Evolutionary conservation across 2,329 filamentous ascomycete genomes (phyloP).

Genomic region (Alternaria angustiovoidea): DNA sequence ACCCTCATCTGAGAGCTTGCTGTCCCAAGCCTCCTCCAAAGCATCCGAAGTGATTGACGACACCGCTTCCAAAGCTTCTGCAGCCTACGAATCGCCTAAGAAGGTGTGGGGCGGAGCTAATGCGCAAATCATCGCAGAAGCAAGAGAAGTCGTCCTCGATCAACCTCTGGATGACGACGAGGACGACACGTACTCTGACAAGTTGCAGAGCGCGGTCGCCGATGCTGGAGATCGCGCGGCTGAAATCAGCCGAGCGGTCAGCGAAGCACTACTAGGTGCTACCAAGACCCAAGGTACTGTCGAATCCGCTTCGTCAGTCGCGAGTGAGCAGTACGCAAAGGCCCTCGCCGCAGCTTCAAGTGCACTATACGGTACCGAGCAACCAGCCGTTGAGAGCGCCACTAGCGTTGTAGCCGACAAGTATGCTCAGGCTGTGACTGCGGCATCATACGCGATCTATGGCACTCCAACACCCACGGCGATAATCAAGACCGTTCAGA

Average conservation of each 20-base stretch:
- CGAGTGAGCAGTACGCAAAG: conserved; percentile 64
- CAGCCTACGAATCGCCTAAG: conserved; percentile 47
- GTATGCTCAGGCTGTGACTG: conserved; percentile 65
- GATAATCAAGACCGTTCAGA: conserved; percentile 55
- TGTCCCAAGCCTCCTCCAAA: conserved; percentile 35
- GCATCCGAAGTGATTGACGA: conserved; percentile 31
- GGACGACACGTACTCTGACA: conserved; percentile 58
- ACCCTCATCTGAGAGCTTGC: conserved; percentile 29
- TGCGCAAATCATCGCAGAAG: conserved; percentile 60
- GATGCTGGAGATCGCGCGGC: conserved; percentile 62
- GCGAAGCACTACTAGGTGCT: conserved; percentile 61
- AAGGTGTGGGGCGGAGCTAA: conserved; percentile 65
- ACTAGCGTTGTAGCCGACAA: conserved; percentile 62
- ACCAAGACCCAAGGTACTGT: conserved; percentile 57
- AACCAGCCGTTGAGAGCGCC: conserved; percentile 54
- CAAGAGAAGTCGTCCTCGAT: conserved; percentile 57
- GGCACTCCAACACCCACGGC: conserved; percentile 59
- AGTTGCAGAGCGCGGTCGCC: conserved; percentile 60
- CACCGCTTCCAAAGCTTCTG: conserved; percentile 30
- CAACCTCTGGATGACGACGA: conserved; percentile 60
- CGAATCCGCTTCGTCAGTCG: conserved; percentile 62
- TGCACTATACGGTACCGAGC: conserved; percentile 61
- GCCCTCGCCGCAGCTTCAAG: conserved; percentile 66
- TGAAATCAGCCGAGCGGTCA: conserved; percentile 64
- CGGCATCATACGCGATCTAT: conserved; percentile 66